phyloP scores from a whole-genome alignment of 1,284 basidiomycete species.

The Austropuccinia psidii region DNA sequence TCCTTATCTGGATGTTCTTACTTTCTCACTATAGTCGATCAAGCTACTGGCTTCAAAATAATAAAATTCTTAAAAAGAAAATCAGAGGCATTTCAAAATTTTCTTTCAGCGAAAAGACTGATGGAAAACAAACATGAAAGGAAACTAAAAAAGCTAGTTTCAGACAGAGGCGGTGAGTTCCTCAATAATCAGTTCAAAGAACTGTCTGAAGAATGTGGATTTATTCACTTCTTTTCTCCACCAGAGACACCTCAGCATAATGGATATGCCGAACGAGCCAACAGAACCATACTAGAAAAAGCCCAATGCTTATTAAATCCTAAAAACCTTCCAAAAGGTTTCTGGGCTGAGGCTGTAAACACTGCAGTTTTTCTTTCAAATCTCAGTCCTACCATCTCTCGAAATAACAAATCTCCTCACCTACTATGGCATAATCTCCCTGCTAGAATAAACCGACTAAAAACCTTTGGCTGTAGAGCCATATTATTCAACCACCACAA shows the following conservation, averaged over 20 bases:
- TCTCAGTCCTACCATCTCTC: conserved; percentile 39
- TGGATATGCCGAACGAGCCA: conserved; percentile 44
- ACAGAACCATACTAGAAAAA: conserved; percentile 44
- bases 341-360: conserved; percentile 47
- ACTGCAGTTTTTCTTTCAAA: conserved; percentile 48
- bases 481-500: no score
- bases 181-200: conserved; percentile 41
- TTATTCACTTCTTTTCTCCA: conserved; percentile 44
- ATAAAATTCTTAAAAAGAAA: background rate
- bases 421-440: background rate
- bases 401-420: background rate
- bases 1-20: background rate
- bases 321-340: conserved; percentile 42
- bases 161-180: conserved; percentile 48
- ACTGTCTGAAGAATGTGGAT: conserved; percentile 45
- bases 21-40: background rate
- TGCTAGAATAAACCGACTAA: no score
- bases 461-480: no score
- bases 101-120: no score
- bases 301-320: conserved; percentile 43
- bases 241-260: conserved; percentile 49
- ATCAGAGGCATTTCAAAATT: background rate
- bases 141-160: background rate
- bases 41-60: background rate
- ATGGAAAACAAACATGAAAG: no score